Percentiles rank a stretch among this genome's conserved stretches.
Conservation (phyloP, 768 basidiomycete genomes). For the Suillus subluteus region DNA sequence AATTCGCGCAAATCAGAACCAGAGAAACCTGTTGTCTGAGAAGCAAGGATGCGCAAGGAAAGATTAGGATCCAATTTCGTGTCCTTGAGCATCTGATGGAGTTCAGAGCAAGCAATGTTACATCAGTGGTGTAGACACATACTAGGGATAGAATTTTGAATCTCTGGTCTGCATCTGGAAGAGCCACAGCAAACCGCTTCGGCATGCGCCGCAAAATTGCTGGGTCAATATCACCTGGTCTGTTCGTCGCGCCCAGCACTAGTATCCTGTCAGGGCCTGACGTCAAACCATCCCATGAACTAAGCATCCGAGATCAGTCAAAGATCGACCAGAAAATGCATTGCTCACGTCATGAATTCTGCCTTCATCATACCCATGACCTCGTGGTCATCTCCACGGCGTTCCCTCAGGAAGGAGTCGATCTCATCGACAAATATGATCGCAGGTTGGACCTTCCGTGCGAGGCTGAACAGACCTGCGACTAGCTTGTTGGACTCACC, state of each 20-base stretch:
- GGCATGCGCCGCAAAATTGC: constrained; percentile 97
- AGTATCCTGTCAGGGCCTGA: constrained; percentile 82
- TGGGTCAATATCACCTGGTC: constrained; percentile 89
- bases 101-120: constrained; percentile 1
- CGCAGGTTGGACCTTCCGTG: constrained; percentile 88
- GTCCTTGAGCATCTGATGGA: constrained; percentile 77
- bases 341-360: constrained; percentile 85
- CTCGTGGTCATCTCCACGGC: constrained; percentile 90
- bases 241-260: constrained; percentile 93
- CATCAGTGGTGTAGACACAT: constrained; percentile 21
- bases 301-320: constrained; percentile 29
- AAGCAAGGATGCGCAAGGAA: constrained; percentile 63
- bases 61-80: constrained; percentile 69
- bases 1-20: constrained; percentile 93
- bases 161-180: constrained; percentile 81
- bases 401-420: constrained; percentile 90
- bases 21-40: constrained; percentile 72
- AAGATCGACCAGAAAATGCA: constrained; percentile 14
- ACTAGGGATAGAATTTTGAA: constrained; percentile 84
- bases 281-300: constrained; percentile 93
- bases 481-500: constrained; percentile 96
- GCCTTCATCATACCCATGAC: constrained; percentile 99
- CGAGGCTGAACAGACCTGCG: constrained; percentile 90
- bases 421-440: constrained; percentile 99
- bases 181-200: constrained; percentile 85